phyloP scores from a whole-genome alignment of 345 rosid genomes.

The Bruguiera sexangula region DNA sequence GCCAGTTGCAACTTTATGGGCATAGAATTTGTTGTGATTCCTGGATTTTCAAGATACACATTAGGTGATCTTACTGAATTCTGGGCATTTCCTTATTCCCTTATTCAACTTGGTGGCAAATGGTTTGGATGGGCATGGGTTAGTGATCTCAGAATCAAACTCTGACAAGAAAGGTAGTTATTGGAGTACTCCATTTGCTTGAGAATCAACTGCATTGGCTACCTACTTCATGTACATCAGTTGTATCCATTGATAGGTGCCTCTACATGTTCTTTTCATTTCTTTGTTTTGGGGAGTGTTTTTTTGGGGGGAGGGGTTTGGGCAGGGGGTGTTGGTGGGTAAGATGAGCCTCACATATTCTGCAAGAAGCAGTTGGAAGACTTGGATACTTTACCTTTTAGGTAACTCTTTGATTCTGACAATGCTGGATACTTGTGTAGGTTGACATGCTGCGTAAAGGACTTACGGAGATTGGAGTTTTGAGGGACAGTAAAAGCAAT shows the following conservation, averaged over 20 bases:
- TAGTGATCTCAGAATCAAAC: neutral
- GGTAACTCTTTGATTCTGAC: slow-evolving; percentile 2
- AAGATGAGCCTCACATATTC: too few relatives aligned
- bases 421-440: slow-evolving; percentile 40
- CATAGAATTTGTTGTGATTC: neutral
- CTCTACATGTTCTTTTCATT: neutral
- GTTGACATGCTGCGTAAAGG: slow-evolving; percentile 66
- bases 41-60: neutral
- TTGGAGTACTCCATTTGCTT: neutral
- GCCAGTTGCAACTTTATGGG: too few relatives aligned
- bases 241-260: neutral
- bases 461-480: slow-evolving; percentile 73
- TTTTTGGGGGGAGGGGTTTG: neutral
- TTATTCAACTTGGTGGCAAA: neutral
- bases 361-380: too few relatives aligned
- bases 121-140: neutral
- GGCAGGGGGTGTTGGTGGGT: too few relatives aligned
- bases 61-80: neutral
- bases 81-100: neutral
- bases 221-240: slow-evolving; percentile 1
- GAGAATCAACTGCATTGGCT: neutral
- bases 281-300: neutral
- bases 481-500: slow-evolving; percentile 42
- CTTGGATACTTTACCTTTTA: too few relatives aligned
- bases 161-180: neutral